These are phyloP conservation scores for Cucumis melo DNA, from an alignment of 306 rosid genomes.

Conservation along the genomic window DNA sequence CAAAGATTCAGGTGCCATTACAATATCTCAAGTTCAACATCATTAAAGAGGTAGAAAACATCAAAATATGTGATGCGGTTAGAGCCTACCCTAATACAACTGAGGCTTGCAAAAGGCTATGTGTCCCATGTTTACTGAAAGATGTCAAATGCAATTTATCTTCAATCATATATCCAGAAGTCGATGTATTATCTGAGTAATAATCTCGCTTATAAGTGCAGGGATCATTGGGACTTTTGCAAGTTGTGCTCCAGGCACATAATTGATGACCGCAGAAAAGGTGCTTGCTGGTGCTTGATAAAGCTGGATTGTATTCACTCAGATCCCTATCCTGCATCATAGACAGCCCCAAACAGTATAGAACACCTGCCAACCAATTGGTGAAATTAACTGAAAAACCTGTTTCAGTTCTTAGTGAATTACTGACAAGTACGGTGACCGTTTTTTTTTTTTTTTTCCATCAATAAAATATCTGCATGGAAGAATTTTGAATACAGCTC, in stretches of 20 bases:
- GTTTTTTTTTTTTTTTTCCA: background rate
- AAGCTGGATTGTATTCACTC: slow-evolving; percentile 49
- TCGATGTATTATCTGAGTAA: slow-evolving; percentile 47
- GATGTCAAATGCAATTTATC: slow-evolving; percentile 52
- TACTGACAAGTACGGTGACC: background rate
- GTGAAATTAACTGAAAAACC: slow-evolving; percentile 54
- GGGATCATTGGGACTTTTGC: slow-evolving; percentile 36
- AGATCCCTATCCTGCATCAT: slow-evolving; percentile 82
- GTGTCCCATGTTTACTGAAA: slow-evolving; percentile 10
- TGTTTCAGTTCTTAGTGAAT: slow-evolving; percentile 4
- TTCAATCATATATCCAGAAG: slow-evolving; percentile 62
- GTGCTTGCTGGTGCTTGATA: slow-evolving; percentile 48
- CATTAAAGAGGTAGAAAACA: background rate
- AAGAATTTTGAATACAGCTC: background rate
- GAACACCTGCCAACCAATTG: slow-evolving; percentile 82
- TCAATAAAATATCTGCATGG: background rate
- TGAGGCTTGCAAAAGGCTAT: slow-evolving; percentile 46
- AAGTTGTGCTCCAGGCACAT: slow-evolving; percentile 38
- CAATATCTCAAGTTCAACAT: background rate
- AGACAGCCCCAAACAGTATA: slow-evolving; percentile 54
- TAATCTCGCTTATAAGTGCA: slow-evolving; percentile 46
- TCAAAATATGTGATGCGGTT: background rate
- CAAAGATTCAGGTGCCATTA: background rate
- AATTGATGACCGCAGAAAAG: slow-evolving; percentile 51
- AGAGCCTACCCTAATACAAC: slow-evolving; percentile 48